Evolutionary conservation across 306 rosid genomes (phyloP), one percentile per base, ranked within the genome.

Genomic region (Acmispon strigosus): DNA sequence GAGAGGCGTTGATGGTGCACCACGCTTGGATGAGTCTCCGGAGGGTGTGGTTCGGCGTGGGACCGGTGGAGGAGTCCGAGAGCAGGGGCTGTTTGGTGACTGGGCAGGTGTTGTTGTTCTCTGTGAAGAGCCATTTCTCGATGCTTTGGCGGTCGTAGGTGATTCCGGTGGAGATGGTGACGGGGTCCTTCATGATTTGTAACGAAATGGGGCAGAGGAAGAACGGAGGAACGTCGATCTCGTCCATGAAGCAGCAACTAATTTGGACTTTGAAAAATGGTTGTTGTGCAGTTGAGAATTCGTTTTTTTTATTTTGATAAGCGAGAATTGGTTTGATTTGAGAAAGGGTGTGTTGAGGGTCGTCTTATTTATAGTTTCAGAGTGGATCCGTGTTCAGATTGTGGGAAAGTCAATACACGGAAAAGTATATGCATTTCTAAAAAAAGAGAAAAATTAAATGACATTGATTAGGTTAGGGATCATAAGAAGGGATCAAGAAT

Each of bases 21-120:
- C 98, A 94, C 1, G 96, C 80, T 62, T 90, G 98, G 27, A 87
- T 84, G 59, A 94, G 41, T 6, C 98, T 85, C 43, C 98, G 89
- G 49, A 94, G 90, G 29, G 96, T 94, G 78, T 89, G 97, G 66
- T 94, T 94, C 3, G 98, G 98, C 3, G 92, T 90, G 1, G 90
- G 81, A 18, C 84, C 88, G 4, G 78, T 59, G 13, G 51, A 70
- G 19, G 50, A 70, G 20, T 77, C 57, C 4, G 78, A 4, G 13
- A 39, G 66, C 6, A 92, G 81, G 0, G 36, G 22, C 67, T 83
- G 96, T 27, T 89, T 94, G 15, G 97, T 83, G 10, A 86, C 88
- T 0, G 98, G 98, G 50, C 98, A 94, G 5, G 88, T 78, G 11
- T 53, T 44, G 75, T 84, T 84, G 4, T 81, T 80, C 34, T 22